A percentile compares a stretch with the other conserved stretches of the same genome.
Conservation (phyloP, 1,139 yeast genomes). For the Geotrichum bryndzae region DNA sequence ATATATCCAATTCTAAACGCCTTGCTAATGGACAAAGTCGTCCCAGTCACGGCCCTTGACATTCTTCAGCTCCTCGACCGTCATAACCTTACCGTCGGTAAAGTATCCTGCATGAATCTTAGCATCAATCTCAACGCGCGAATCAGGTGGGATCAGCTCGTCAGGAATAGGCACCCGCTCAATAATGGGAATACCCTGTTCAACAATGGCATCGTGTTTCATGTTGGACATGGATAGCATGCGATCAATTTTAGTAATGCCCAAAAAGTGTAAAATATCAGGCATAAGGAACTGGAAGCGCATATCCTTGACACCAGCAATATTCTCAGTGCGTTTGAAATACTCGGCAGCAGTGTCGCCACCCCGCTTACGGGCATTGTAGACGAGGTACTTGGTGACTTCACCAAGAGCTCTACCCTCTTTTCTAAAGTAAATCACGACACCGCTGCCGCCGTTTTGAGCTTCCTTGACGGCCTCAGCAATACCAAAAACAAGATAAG, state of each 20-base stretch:
- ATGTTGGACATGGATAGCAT: constrained; percentile 62
- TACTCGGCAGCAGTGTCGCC: constrained; percentile 61
- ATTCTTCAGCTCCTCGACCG: constrained; percentile 45
- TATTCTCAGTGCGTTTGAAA: constrained; percentile 58
- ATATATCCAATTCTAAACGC: too few species aligned
- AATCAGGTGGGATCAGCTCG: constrained; percentile 56
- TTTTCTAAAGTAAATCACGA: constrained; percentile 55
- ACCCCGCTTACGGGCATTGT: constrained; percentile 59
- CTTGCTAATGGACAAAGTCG: constrained; percentile 32
- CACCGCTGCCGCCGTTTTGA: constrained; percentile 55
- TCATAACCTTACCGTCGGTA: constrained; percentile 49
- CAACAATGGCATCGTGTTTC: constrained; percentile 62
- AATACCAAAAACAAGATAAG: constrained; percentile 55
- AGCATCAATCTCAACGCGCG: constrained; percentile 60
- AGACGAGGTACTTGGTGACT: constrained; percentile 57
- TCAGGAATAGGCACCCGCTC: constrained; percentile 61
- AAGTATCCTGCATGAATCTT: constrained; percentile 59
- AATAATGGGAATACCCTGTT: constrained; percentile 50
- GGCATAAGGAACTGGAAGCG: constrained; percentile 64
- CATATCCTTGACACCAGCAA: constrained; percentile 62
- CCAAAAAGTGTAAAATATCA: constrained; percentile 58
- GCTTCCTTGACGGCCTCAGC: constrained; percentile 61
- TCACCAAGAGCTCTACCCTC: constrained; percentile 63
- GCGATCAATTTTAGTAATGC: constrained; percentile 52
- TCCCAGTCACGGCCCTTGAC: constrained; percentile 54